phyloP scores from a whole-genome alignment of 306 rosid genomes.

The Cucumis melo region DNA sequence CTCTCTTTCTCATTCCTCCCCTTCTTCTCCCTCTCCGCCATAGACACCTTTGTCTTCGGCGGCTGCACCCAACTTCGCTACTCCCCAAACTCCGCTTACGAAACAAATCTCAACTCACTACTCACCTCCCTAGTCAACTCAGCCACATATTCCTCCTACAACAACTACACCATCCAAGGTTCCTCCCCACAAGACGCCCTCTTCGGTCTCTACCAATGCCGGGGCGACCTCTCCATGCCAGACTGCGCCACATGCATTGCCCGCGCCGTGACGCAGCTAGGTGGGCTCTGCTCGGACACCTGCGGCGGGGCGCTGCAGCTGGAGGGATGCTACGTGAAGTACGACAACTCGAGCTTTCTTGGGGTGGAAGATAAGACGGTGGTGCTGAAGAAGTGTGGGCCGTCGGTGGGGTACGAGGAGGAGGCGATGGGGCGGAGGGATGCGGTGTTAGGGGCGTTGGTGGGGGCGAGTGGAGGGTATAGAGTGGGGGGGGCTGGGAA shows the following conservation, averaged over 20 bases:
- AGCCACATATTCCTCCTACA: constrained; percentile 78
- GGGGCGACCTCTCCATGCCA: constrained; percentile 79
- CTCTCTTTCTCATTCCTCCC: background rate
- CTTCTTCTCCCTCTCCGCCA: constrained; percentile 17
- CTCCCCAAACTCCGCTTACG: constrained; percentile 43
- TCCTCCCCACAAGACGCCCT: constrained; percentile 30
- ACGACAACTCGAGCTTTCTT: constrained; percentile 50
- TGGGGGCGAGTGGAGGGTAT: background rate
- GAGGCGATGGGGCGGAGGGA: background rate
- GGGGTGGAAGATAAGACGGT: constrained; percentile 74
- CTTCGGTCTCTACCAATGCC: constrained; percentile 84
- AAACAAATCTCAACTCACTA: constrained; percentile 70
- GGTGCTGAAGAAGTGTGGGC: constrained; percentile 68
- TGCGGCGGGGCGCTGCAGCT: constrained; percentile 76
- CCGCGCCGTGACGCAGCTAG: constrained; percentile 32
- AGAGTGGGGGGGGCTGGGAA: constrained; percentile 1
- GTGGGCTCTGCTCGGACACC: constrained; percentile 27
- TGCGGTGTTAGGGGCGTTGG: background rate
- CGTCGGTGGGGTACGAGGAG: constrained; percentile 28
- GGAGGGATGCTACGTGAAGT: constrained; percentile 72
- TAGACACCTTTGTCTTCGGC: constrained; percentile 52
- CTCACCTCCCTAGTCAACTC: constrained; percentile 78
- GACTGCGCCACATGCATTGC: constrained; percentile 68
- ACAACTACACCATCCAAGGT: constrained; percentile 59
- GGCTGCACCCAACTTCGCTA: constrained; percentile 75